Percentiles rank a stretch among this genome's conserved stretches.
Conservation (phyloP, 805 yeast species). For the Candida easanensis region DNA sequence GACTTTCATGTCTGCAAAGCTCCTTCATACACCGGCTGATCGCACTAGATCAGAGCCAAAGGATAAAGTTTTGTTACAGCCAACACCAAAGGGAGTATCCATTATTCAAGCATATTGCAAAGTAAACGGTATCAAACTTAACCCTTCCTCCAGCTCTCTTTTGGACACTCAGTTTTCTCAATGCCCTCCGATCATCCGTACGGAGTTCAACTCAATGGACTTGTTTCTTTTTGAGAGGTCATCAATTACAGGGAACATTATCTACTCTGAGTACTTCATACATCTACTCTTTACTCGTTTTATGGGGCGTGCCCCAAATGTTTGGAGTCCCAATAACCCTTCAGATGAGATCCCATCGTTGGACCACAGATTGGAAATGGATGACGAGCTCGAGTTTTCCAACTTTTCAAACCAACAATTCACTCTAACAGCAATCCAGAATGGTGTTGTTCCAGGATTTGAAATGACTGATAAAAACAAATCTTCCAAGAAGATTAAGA, state of each 20-base stretch:
- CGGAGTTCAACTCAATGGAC: conserved; percentile 69
- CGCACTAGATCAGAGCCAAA: conserved; percentile 55
- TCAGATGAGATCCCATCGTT: conserved; percentile 48
- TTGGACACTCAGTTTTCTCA: background rate
- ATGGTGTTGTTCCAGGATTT: background rate
- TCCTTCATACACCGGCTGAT: conserved; percentile 74
- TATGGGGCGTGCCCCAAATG: conserved; percentile 65
- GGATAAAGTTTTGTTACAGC: conserved; percentile 54
- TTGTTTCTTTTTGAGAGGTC: conserved; percentile 68
- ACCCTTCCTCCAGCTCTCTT: background rate
- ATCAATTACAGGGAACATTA: conserved; percentile 50
- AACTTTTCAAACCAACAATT: conserved; percentile 13
- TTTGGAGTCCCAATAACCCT: conserved; percentile 58
- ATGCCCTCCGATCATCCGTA: conserved; percentile 46
- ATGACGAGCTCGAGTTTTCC: conserved; percentile 35
- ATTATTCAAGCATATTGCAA: conserved; percentile 59
- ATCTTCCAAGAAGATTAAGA: conserved; percentile 4
- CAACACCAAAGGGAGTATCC: conserved; percentile 89
- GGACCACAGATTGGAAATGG: conserved; percentile 31
- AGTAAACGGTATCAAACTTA: conserved; percentile 47
- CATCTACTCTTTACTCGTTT: conserved; percentile 58
- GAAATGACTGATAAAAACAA: background rate
- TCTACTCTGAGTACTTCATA: conserved; percentile 62
- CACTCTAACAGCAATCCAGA: conserved; percentile 3
- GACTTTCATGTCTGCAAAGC: conserved; percentile 55